A percentile compares a stretch with the other conserved stretches of the same genome.
phyloP scores from a whole-genome alignment of 257 asterid genomes.

The Phtheirospermum japonicum region DNA sequence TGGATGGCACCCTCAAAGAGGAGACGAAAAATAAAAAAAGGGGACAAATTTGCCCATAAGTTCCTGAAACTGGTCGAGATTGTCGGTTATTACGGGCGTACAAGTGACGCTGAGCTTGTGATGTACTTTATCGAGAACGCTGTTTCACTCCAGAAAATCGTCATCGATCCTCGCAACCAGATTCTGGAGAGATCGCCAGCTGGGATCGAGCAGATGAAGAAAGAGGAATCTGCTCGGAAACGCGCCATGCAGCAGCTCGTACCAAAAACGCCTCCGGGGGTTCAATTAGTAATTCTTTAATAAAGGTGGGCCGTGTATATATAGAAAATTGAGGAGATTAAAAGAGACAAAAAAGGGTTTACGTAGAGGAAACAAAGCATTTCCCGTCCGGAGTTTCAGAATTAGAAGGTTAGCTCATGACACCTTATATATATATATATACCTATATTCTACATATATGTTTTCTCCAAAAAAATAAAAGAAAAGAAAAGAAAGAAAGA shows the following conservation, averaged over 20 bases:
- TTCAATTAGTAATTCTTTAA: conserved; percentile 43
- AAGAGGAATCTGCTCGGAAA: conserved; percentile 45
- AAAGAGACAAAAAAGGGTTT: not conserved
- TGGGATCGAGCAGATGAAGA: conserved; percentile 33
- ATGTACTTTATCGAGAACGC: conserved; percentile 49
- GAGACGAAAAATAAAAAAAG: conserved; percentile 42
- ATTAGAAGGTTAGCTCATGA: conserved; percentile 18
- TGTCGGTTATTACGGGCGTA: conserved; percentile 53
- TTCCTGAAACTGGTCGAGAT: conserved; percentile 44
- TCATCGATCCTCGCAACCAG: conserved; percentile 52
- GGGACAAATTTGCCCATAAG: conserved; percentile 33
- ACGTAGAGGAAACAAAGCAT: not conserved
- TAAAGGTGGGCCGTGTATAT: conserved; percentile 1
- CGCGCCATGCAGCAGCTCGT: conserved; percentile 44
- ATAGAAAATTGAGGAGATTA: conserved; percentile 1
- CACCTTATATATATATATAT: not conserved
- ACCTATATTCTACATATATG: not conserved
- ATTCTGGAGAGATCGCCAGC: conserved; percentile 40
- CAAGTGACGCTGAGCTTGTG: conserved; percentile 49
- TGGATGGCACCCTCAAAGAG: conserved; percentile 55
- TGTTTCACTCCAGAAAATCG: conserved; percentile 37
- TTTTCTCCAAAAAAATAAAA: not conserved
- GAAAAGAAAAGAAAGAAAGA: not conserved
- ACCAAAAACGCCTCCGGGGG: conserved; percentile 38
- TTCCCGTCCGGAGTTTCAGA: not conserved